phyloP scores from a whole-genome alignment of 2,329 filamentous ascomycete species.

The Ceratocystis destructans region DNA sequence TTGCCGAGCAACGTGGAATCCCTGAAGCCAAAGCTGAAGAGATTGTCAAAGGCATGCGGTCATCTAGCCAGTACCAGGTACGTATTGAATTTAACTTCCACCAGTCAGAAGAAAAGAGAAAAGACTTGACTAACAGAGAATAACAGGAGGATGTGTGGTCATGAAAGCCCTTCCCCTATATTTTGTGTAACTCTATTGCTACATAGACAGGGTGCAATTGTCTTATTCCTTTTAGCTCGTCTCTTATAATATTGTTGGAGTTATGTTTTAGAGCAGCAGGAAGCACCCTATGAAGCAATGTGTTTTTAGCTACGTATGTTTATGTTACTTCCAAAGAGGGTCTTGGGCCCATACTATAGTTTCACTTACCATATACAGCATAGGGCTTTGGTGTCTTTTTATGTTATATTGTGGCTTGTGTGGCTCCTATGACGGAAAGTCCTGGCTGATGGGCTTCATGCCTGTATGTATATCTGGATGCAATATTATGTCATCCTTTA shows the following conservation, averaged over 20 bases:
- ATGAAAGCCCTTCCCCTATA: slow-evolving; percentile 26
- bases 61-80: slow-evolving; percentile 91
- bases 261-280: background rate
- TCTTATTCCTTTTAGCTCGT: slow-evolving; percentile 17
- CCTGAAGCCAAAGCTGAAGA: slow-evolving; percentile 83
- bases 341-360: background rate
- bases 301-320: background rate
- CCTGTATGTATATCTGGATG: no score
- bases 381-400: background rate
- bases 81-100: slow-evolving; percentile 22
- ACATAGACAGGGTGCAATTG: slow-evolving; percentile 12
- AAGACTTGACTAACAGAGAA: slow-evolving; percentile 5
- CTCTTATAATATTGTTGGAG: no score
- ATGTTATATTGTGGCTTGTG: background rate
- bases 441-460: no score
- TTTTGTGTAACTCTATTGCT: slow-evolving; percentile 6
- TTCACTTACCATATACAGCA: background rate
- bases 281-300: background rate
- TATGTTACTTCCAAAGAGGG: background rate
- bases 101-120: background rate
- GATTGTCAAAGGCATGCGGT: slow-evolving; percentile 92
- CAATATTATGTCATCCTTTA: no score
- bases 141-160: slow-evolving; percentile 59
- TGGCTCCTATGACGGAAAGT: background rate
- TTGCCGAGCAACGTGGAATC: slow-evolving; percentile 69